Base-by-base conservation (phyloP, 2,329 filamentous ascomycete genomes). In the Cladophialophora bantiana region DNA sequence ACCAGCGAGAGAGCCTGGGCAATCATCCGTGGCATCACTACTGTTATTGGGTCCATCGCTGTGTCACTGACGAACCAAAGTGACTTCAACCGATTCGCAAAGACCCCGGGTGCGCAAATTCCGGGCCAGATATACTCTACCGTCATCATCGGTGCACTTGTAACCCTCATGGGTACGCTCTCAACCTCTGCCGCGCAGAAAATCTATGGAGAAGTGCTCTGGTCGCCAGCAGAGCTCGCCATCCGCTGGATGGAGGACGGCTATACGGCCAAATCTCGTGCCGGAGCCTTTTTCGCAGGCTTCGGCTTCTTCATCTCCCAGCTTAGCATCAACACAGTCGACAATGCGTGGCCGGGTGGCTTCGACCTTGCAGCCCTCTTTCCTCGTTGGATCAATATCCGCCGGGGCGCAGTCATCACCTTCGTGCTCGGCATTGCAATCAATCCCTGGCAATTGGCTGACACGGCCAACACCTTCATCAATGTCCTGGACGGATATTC, bases 401-500 rank as follows among this genome's bases (percentile, higher is more conserved):
- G 59, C 38, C 45, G 59, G 7, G 59, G 59, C 1, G 59, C 59
- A 13, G 45, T 61, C 48, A 61, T 61, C 45, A 61, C 59, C 2
- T 61, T 61, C 26, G 48, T 61, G 34, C 59, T 61, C 34, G 59
- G 59, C 42, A 61, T 61, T 12, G 59, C 35, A 13, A 61, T 61
- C 59, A 61, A 61, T 18, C 59, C 59, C 4, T 90, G 88, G 88
- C 88, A 89, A 77, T 89, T 90, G 65, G 78, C 90, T 10, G 80
- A 76, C 36, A 86, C 84, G 0, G 88, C 88, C 1, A 74, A 77
- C 2, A 86, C 83, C 0, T 86, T 90, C 70, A 77, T 89, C 2
- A 83, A 84, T 38, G 91, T 91, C 76, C 89, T 92, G 84, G 82
- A 84, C 48, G 88, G 87, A 0, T 88, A 89, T 74, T 83, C 85